These are phyloP conservation scores for Mycena olivaceomarginata DNA, from an alignment of 768 basidiomycete genomes.

Conservation along the genomic window DNA sequence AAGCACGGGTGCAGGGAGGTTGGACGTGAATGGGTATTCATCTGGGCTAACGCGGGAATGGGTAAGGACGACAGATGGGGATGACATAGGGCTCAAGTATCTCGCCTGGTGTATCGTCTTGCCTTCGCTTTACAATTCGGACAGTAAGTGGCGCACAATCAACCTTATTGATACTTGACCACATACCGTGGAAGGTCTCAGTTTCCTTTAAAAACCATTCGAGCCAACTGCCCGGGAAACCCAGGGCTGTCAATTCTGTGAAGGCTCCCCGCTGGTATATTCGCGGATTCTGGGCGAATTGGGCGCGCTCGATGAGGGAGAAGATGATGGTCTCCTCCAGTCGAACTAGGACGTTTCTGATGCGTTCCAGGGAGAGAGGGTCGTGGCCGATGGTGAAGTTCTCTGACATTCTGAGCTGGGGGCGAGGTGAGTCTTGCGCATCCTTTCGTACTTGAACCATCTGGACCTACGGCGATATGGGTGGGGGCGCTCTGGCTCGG, in stretches of 20 bases:
- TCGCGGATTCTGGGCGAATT: conserved; percentile 94
- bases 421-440: background rate
- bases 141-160: no score
- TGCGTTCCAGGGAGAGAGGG: conserved; percentile 91
- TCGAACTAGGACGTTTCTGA: conserved; percentile 89
- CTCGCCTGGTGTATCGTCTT: conserved; percentile 93
- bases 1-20: conserved; percentile 90
- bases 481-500: no score
- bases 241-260: conserved; percentile 82
- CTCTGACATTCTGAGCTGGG: conserved; percentile 55
- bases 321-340: conserved; percentile 99
- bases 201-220: conserved; percentile 99
- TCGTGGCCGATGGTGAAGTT: conserved; percentile 88
- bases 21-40: conserved; percentile 94
- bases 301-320: conserved; percentile 96
- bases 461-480: no score
- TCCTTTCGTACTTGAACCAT: no score
- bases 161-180: conserved; percentile 18
- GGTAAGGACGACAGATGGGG: background rate
- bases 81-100: background rate
- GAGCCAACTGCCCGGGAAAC: conserved; percentile 93
- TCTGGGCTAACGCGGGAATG: conserved; percentile 82
- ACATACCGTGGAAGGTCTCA: conserved; percentile 94
- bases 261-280: conserved; percentile 92
- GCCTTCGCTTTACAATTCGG: conserved; percentile 83